phyloP scores from a whole-genome alignment of 345 rosid genomes.

The Hibiscus tridactylites region DNA sequence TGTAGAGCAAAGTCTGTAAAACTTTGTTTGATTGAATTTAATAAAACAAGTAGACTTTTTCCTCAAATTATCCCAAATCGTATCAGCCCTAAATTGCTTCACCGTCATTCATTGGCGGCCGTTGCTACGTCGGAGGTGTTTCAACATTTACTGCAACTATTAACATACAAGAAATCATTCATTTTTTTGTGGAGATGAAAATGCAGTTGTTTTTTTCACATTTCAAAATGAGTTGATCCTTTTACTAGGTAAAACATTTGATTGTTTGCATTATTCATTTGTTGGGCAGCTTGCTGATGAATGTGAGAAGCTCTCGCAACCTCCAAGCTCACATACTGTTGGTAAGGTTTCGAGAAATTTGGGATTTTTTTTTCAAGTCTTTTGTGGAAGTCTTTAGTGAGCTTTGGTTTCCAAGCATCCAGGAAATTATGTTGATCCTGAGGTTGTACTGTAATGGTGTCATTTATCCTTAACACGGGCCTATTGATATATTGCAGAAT shows the following conservation, averaged over 20 bases:
- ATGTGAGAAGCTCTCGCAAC: constrained; percentile 20
- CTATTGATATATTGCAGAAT: neutral
- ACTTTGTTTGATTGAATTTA: no score
- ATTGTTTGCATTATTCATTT: constrained; percentile 3
- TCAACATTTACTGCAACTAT: no score
- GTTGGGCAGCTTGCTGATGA: constrained; percentile 38
- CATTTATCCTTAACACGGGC: neutral
- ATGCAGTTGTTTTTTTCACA: neutral
- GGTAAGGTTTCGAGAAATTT: constrained; percentile 7
- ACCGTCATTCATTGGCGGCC: no score
- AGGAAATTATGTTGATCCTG: neutral
- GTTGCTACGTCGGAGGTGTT: no score
- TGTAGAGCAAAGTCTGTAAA: no score
- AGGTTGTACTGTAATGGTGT: neutral
- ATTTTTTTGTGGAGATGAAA: neutral
- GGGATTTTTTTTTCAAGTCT: neutral
- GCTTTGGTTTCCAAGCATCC: neutral
- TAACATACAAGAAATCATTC: neutral
- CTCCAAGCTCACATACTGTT: constrained; percentile 16
- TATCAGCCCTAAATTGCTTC: no score
- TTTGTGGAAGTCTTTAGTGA: neutral
- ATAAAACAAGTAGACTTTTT: no score
- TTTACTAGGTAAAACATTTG: neutral
- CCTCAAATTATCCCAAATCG: no score
- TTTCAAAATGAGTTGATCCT: neutral